phyloP scores from a whole-genome alignment of 2,329 filamentous ascomycete genomes.

The Paracamarosporium sp. region DNA sequence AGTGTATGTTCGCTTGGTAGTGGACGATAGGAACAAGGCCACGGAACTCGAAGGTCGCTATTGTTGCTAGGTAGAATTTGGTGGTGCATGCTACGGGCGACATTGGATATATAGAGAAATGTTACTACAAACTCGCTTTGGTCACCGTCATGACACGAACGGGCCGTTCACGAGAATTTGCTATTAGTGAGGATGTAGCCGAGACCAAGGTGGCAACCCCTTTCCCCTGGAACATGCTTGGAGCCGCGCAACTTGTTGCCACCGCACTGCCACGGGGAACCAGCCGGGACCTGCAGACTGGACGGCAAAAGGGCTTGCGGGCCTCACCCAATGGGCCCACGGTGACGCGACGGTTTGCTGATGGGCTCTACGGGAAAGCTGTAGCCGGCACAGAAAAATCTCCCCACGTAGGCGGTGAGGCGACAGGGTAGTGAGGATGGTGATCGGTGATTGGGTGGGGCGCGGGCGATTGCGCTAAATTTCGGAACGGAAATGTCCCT shows the following conservation, averaged over 20 bases:
- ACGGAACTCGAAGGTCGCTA: neutral
- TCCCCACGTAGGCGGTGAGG: constrained; percentile 15
- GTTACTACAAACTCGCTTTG: neutral
- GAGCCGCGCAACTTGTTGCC: constrained; percentile 11
- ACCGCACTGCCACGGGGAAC: constrained; percentile 10
- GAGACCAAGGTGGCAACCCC: neutral
- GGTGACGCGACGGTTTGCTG: constrained; percentile 9
- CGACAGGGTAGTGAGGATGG: neutral
- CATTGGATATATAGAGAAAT: neutral
- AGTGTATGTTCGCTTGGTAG: constrained; percentile 52
- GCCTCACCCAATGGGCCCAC: neutral
- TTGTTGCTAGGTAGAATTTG: too few species aligned
- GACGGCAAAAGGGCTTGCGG: neutral
- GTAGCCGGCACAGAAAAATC: constrained; percentile 14
- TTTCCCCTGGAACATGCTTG: neutral
- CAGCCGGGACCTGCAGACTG: neutral
- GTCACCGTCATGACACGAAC: neutral
- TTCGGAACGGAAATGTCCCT: constrained; percentile 28
- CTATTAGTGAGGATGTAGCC: neutral
- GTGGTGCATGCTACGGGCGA: neutral
- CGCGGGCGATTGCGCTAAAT: constrained; percentile 1
- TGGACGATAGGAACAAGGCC: neutral
- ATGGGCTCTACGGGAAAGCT: constrained; percentile 7
- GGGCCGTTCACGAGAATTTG: neutral
- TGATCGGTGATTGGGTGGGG: neutral